phyloP scores from a whole-genome alignment of 306 rosid genomes.

The Casuarina equisetifolia region DNA sequence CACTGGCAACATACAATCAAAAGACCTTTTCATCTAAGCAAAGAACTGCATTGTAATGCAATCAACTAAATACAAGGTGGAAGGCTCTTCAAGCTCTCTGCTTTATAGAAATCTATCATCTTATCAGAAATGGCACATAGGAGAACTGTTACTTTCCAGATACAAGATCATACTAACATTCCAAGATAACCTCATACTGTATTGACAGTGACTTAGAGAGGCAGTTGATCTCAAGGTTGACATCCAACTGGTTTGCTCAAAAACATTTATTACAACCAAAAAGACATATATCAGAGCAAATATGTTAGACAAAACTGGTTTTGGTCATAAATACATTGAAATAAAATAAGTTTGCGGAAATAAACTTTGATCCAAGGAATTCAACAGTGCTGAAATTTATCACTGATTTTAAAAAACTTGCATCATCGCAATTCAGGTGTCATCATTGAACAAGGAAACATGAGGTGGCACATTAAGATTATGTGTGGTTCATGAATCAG shows the following conservation, averaged over 20 bases:
- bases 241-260: not conserved
- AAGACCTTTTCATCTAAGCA: constrained; percentile 16
- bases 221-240: not conserved
- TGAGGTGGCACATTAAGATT: not conserved
- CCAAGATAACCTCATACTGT: not conserved
- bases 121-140: constrained; percentile 6
- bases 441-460: not conserved
- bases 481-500: not conserved
- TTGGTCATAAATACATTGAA: not conserved
- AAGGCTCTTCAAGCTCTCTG: not conserved
- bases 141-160: constrained; percentile 15
- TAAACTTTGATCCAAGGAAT: not conserved
- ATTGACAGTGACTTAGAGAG: not conserved
- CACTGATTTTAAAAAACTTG: not conserved
- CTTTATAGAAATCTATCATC: constrained; percentile 9
- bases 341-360: not conserved
- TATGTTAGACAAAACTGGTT: not conserved
- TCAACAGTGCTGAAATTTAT: not conserved
- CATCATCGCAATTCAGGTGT: not conserved
- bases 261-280: not conserved
- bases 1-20: constrained; percentile 1
- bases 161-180: not conserved
- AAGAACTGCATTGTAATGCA: constrained; percentile 17
- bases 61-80: not conserved
- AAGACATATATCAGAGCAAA: not conserved